Evolutionary conservation across 2,329 filamentous ascomycete genomes (phyloP), one percentile per base, ranked within the genome.

Genomic region (Colletotrichum neosansevieriae): DNA sequence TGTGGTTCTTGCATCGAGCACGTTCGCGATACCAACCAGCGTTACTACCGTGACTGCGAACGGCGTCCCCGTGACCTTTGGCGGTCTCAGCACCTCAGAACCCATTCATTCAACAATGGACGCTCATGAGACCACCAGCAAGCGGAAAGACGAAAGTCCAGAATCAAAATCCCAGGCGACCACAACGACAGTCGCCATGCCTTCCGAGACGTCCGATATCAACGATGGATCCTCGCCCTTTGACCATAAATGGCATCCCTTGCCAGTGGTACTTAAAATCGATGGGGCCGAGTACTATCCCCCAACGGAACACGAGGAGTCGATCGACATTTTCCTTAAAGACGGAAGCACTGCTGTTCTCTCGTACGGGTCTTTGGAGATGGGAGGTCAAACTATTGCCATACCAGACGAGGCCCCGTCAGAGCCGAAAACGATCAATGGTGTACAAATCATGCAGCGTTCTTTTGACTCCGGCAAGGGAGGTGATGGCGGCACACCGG

Each of bases 201-300:
- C 53, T 5, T 57, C 53, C 17, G 53, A 57, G 53, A 42, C 32
- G 13, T 51, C 47, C 24, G 7, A 51, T 12, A 17, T 32, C 17
- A 13, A 19, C 47, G 47, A 47, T 17, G 17, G 19, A 21, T 21
- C 4, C 24, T 19, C 44, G 10, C 44, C 44, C 4, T 47, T 47
- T 24, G 17, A 47, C 44, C 19, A 47, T 24, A n/a, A 9, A 7
- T 60, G 58, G 58, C 4, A 15, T 24, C 58, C 58, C 7, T 44
- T 21, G 17, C 58, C 58, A 7, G 58, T 60, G 11, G 13, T 42
- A 1, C 10, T 60, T 7, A 51, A 60, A 2, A 24, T 60, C 9
- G 32, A 40, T 13, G 58, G 45, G 17, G n/a, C 44, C 17, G 58
- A 60, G 10, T 60, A 50, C 24, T 60, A 60, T 10, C 58, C 21